Base-by-base conservation (phyloP, 208 protist species). In the Lotmaria passim region DNA sequence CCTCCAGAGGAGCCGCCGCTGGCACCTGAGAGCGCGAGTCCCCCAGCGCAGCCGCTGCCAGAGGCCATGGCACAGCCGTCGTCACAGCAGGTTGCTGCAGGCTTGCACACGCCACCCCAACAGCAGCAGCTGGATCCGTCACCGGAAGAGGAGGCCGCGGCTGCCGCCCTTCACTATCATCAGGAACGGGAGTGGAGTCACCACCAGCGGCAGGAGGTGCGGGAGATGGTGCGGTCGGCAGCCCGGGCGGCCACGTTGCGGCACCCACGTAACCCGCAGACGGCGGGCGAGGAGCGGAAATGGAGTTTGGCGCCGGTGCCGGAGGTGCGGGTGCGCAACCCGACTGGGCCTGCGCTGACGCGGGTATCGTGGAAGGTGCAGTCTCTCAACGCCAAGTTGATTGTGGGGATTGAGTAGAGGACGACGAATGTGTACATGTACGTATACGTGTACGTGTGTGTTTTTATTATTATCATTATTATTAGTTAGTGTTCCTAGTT, bases 161-260 rank as follows among this genome's bases (percentile, higher is more conserved):
- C 41, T 15, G 65, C 75, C 8, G 31, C 47, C 0, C 57, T 55
- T 6, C 67, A 70, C 43, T 63, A 31, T 41, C 67, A 74, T 24
- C 66, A 69, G 46, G 60, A 73, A 46, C 74, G 57, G 7, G 66
- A 78, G 68, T 60, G 67, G 53, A 73, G 58, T 36, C 71, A 74
- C 53, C 65, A 82, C 38, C 80, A 86, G 64, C 67, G 72, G 15
- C 67, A 53, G 10, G 80, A 86, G 34, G 57, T 86, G 44, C 80
- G 70, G 14, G 63, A 79, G 33, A 61, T 86, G 59, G 65, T 86
- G 59, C 74, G 72, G 28, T 56, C 73, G 14, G 80, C 73, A 24
- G 75, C 77, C 33, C 59, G 46, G 6, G 80, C 80, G 24, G 80
- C 80, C 2, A 76, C 72, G 47, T 62, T 67, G 62, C 75, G 68